phyloP scores from a whole-genome alignment of 768 basidiomycete species.

The Termitomyces sp. region DNA sequence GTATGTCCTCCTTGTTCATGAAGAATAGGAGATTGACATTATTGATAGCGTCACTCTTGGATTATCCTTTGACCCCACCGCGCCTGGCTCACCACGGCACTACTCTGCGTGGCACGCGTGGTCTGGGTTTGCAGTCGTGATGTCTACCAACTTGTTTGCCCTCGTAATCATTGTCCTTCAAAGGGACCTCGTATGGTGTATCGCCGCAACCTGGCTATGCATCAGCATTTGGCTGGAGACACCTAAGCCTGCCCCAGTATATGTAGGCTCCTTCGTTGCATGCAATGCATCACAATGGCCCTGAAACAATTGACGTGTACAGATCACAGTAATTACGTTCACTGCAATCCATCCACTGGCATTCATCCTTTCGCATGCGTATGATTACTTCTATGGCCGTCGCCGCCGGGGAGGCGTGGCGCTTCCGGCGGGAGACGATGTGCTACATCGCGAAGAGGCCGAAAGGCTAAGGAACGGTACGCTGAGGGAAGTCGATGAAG shows the following conservation, averaged over 20 bases:
- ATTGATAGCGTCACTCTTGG: constrained; percentile 58
- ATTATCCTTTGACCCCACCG: constrained; percentile 46
- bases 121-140: constrained; percentile 67
- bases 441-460: constrained; percentile 5
- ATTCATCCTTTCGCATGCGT: constrained; percentile 42
- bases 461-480: constrained; percentile 4
- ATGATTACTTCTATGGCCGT: constrained; percentile 23
- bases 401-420: constrained; percentile 9
- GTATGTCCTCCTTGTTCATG: constrained; percentile 30
- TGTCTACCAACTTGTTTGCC: constrained; percentile 57
- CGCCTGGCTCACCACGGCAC: constrained; percentile 38
- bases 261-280: constrained; percentile 36
- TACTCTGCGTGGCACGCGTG: constrained; percentile 60
- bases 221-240: constrained; percentile 55
- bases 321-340: constrained; percentile 61
- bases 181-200: constrained; percentile 70
- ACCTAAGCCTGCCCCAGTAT: constrained; percentile 62
- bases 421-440: constrained; percentile 19
- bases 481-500: constrained; percentile 15
- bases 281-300: neutral
- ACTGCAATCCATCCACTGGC: constrained; percentile 63
- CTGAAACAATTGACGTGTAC: neutral
- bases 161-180: constrained; percentile 50
- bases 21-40: neutral
- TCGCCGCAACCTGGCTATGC: constrained; percentile 71